These are phyloP conservation scores for Picea abies DNA, from an alignment of 83 land plant genomes.

Conservation along the genomic window DNA sequence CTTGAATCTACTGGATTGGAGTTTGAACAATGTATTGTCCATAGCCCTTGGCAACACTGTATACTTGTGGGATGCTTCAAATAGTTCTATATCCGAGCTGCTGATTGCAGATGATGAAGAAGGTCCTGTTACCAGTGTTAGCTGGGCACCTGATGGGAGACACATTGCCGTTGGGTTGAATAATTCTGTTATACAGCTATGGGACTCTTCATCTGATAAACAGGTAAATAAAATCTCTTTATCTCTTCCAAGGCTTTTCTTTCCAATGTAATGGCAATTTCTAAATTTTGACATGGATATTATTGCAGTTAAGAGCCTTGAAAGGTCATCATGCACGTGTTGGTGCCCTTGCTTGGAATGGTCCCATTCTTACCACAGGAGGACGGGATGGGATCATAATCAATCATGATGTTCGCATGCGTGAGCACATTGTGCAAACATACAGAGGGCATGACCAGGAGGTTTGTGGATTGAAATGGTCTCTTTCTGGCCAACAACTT, in stretches of 20 bases:
- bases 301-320: conserved; percentile 36
- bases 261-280: not conserved
- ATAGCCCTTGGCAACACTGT: conserved; percentile 67
- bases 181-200: conserved; percentile 46
- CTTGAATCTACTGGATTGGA: conserved; percentile 91
- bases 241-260: not conserved
- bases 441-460: conserved; percentile 48
- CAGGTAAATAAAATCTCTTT: conserved; percentile 24
- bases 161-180: conserved; percentile 63
- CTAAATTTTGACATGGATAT: no score
- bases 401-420: conserved; percentile 40
- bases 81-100: conserved; percentile 53
- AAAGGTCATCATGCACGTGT: conserved; percentile 46
- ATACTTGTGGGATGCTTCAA: conserved; percentile 61
- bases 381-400: conserved; percentile 37
- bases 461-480: conserved; percentile 68
- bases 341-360: conserved; percentile 59
- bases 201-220: conserved; percentile 38
- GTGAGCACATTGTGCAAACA: conserved; percentile 22
- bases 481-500: conserved; percentile 55
- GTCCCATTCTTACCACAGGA: conserved; percentile 48
- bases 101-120: conserved; percentile 44
- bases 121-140: conserved; percentile 60
- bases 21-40: conserved; percentile 71
- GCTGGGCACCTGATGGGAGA: conserved; percentile 73